Evolutionary conservation across 23 red algal species (phyloP), one percentile per base, ranked within the genome.

Genomic region (Gracilaria domingensis): DNA sequence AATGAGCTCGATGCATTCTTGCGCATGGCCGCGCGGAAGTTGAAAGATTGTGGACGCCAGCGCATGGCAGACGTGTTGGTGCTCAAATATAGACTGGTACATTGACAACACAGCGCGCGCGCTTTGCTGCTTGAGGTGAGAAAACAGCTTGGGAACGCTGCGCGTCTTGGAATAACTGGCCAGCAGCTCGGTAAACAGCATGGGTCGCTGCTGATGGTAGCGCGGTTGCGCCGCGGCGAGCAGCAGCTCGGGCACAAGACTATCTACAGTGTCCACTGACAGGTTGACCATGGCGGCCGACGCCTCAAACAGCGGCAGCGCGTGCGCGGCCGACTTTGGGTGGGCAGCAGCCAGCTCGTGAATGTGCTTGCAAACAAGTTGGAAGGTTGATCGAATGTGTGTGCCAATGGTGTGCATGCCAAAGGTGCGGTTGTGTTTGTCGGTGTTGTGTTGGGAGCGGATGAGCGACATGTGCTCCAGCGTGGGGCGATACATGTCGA

Each of bases 401-500:
- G 23, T 2, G 0, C 9, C 72, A 1, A 77, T 42, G 0, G 72
- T 33, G 45, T 28, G 72, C 20, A 77, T 23, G 1, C 39, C 72
- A 50, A 51, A 77, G 4, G 39, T 17, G 2, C 26, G 2, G 72
- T 0, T 17, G 72, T 6, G 12, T 14, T 50, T 77, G 13, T 77
- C 50, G 39, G 1, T 33, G 4, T 28, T 48, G 40, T 77, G 49
- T 42, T 77, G 40, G 7, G 72, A 2, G 18, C 0, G 72, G 29
- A 28, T 26, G 72, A 37, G 21, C 42, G 72, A 77, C 9, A 77
- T 0, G 3, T 77, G 40, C 0, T 77, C 12, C 20, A 77, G 24
- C 50, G 20, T 77, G 18, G 72, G 72, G 7, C 72, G 72, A 37
- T 77, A 77, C 39, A 77, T 26, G 16, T 77, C 40, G 4, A 77